Conservation (phyloP, 768 basidiomycete genomes). For the Russula sp. region DNA sequence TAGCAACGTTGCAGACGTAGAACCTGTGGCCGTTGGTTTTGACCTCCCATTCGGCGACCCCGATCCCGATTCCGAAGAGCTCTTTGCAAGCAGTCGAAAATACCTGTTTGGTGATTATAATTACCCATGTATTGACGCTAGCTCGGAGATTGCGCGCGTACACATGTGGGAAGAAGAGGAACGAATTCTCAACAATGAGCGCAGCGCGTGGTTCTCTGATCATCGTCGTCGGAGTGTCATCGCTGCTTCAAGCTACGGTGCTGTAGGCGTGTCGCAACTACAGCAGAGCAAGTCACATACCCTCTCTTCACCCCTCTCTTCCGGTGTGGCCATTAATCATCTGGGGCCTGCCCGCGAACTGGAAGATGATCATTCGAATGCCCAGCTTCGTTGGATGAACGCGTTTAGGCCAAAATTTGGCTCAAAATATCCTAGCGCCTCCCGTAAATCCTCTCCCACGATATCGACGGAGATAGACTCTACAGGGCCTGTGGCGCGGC, state of each 20-base stretch:
- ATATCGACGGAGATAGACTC: background rate
- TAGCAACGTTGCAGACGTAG: slow-evolving; percentile 52
- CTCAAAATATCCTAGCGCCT: slow-evolving; percentile 18
- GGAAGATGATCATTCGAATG: slow-evolving; percentile 31
- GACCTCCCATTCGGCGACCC: slow-evolving; percentile 61
- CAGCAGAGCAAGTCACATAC: background rate
- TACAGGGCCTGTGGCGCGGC: slow-evolving; percentile 21
- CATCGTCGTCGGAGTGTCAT: slow-evolving; percentile 34
- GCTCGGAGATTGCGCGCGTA: slow-evolving; percentile 59
- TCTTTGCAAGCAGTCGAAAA: slow-evolving; percentile 68
- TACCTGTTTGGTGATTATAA: slow-evolving; percentile 89
- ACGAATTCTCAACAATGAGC: slow-evolving; percentile 66
- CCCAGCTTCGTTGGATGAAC: slow-evolving; percentile 43
- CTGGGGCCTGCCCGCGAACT: slow-evolving; percentile 37
- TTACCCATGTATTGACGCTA: slow-evolving; percentile 85
- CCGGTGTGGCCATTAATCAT: slow-evolving; percentile 38
- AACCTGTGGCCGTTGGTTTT: slow-evolving; percentile 38
- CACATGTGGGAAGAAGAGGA: slow-evolving; percentile 83
- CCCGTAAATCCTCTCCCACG: background rate
- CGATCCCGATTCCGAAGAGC: slow-evolving; percentile 64
- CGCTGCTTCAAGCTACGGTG: slow-evolving; percentile 48
- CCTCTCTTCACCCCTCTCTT: slow-evolving; percentile 16
- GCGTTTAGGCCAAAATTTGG: slow-evolving; percentile 18
- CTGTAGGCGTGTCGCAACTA: slow-evolving; percentile 30
- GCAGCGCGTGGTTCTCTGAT: slow-evolving; percentile 64